phyloP scores from a whole-genome alignment of 164 flowering plant genomes.

The Hamamelis virginiana region DNA sequence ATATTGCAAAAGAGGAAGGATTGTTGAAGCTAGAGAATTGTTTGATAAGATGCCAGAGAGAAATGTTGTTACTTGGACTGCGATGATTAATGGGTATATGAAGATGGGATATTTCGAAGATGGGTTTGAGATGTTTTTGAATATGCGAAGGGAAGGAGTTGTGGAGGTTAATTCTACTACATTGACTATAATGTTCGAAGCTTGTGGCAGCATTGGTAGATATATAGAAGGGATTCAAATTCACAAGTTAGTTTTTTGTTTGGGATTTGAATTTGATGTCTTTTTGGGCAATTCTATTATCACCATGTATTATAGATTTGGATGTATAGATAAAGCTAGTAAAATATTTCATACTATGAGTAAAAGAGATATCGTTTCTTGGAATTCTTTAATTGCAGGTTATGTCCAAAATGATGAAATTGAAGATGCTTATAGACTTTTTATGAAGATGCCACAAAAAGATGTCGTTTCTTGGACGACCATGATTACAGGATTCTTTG shows the following conservation, averaged over 20 bases:
- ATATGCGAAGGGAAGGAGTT: constrained; percentile 39
- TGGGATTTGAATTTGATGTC: constrained; percentile 42
- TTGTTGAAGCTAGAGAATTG: constrained; percentile 14
- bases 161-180: constrained; percentile 27
- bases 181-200: constrained; percentile 37
- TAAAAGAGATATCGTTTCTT: constrained; percentile 34
- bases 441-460: constrained; percentile 30
- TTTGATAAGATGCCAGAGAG: constrained; percentile 22
- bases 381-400: constrained; percentile 40
- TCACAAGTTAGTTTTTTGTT: constrained; percentile 33
- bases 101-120: constrained; percentile 26
- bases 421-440: constrained; percentile 39
- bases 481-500: constrained; percentile 35
- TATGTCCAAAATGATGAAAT: constrained; percentile 32
- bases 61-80: constrained; percentile 49
- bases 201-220: constrained; percentile 30
- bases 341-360: constrained; percentile 29
- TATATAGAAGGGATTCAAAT: constrained; percentile 37
- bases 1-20: constrained; percentile 19
- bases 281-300: constrained; percentile 44
- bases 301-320: constrained; percentile 41
- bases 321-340: constrained; percentile 32
- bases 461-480: constrained; percentile 51
- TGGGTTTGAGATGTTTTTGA: constrained; percentile 31
- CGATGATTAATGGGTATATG: constrained; percentile 47